These are phyloP conservation scores for Crataegus laevigata DNA, from an alignment of 306 rosid species.

Conservation along the genomic window DNA sequence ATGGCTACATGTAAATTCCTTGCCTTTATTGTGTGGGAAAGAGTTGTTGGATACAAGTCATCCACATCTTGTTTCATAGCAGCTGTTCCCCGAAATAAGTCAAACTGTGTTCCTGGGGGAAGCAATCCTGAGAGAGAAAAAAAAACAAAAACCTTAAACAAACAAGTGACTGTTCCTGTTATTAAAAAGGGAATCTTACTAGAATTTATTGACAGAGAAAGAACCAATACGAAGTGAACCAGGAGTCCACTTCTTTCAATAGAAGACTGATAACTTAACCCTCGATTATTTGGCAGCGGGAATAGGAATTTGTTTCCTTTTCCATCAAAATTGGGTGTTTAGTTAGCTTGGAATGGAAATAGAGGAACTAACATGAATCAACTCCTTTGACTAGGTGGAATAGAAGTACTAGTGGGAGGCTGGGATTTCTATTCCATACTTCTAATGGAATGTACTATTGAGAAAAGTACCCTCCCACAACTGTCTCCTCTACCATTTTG, in stretches of 20 bases:
- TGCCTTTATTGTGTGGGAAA: slow-evolving; percentile 94
- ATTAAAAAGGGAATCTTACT: background rate
- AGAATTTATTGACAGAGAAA: background rate
- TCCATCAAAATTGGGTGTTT: background rate
- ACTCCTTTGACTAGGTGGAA: background rate
- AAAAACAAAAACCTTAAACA: slow-evolving; percentile 17
- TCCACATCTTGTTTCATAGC: slow-evolving; percentile 99
- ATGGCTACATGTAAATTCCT: slow-evolving; percentile 1
- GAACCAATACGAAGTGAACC: background rate
- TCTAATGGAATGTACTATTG: too few relatives aligned
- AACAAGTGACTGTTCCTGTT: background rate
- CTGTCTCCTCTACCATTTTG: too few relatives aligned
- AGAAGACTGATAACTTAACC: background rate
- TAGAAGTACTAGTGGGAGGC: background rate
- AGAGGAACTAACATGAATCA: background rate
- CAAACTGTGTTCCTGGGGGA: slow-evolving; percentile 98
- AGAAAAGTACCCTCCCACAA: background rate
- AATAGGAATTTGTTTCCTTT: background rate
- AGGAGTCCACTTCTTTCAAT: background rate
- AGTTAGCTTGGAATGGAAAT: background rate
- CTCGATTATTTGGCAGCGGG: background rate
- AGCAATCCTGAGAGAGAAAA: slow-evolving; percentile 68
- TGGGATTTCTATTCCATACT: too few relatives aligned
- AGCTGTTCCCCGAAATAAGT: slow-evolving; percentile 95
- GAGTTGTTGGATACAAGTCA: slow-evolving; percentile 83